Evolutionary conservation across 306 rosid species (phyloP).

Genomic region (Dicorynia guianensis): DNA sequence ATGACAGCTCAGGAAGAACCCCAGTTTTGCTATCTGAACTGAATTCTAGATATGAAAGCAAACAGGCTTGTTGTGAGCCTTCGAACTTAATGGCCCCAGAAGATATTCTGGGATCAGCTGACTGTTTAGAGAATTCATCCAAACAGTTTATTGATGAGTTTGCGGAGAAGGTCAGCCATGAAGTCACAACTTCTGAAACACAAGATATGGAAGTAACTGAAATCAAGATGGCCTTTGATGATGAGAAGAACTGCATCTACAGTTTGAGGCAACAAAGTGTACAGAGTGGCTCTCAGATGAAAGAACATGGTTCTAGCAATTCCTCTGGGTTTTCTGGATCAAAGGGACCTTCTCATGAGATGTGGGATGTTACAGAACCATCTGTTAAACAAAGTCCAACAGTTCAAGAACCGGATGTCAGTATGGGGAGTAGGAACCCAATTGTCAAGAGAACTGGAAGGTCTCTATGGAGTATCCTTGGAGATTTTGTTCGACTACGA

Average conservation of each 20-base stretch:
- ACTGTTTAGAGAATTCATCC: conserved; percentile 66
- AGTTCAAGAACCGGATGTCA: conserved; percentile 57
- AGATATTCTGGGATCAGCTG: conserved; percentile 79
- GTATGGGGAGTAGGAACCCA: conserved; percentile 45
- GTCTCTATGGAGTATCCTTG: conserved; percentile 71
- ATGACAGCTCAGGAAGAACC: conserved; percentile 45
- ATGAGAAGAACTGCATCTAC: conserved; percentile 43
- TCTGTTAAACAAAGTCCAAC: conserved; percentile 48
- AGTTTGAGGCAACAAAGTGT: conserved; percentile 42
- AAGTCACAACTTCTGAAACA: conserved; percentile 59
- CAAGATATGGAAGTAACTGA: conserved; percentile 51
- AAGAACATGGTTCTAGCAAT: conserved; percentile 48
- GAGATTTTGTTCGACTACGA: conserved; percentile 68
- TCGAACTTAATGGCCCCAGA: conserved; percentile 49
- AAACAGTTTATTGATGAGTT: conserved; percentile 69
- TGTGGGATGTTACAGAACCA: conserved; percentile 71
- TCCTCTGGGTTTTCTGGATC: conserved; percentile 69
- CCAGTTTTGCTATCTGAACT: conserved; percentile 51
- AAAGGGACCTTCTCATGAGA: conserved; percentile 83
- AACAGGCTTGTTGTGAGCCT: conserved; percentile 50
- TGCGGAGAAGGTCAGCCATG: conserved; percentile 61
- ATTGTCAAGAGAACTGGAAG: conserved; percentile 76
- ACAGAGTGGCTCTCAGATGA: conserved; percentile 49
- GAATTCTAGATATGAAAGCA: conserved; percentile 42
- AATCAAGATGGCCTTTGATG: conserved; percentile 46